A percentile compares a stretch with the other conserved stretches of the same genome.
Evolutionary conservation across 2,329 filamentous ascomycete species (phyloP).

Genomic region (Xylaria sp.): DNA sequence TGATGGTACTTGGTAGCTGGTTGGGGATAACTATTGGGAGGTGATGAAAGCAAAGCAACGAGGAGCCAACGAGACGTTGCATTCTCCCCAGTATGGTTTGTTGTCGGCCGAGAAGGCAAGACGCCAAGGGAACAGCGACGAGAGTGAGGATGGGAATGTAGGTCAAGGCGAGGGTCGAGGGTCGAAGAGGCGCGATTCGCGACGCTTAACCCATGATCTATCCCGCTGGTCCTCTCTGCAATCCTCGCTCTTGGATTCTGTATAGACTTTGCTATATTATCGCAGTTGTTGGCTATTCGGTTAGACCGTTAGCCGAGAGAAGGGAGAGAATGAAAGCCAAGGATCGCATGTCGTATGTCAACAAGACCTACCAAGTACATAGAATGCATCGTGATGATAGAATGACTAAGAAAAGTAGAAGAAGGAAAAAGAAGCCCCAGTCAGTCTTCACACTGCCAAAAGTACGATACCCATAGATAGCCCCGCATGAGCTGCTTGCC

Average conservation of each 20-base stretch:
- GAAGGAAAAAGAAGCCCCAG: not conserved
- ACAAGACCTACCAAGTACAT: not conserved
- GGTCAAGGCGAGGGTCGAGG: too few relatives aligned
- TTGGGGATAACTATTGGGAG: not conserved
- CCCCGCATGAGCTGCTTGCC: conserved; percentile 24
- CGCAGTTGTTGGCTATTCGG: not conserved
- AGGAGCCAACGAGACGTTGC: conserved; percentile 23
- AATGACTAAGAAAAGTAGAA: not conserved
- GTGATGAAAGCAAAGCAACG: conserved; percentile 10
- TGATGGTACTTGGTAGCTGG: not conserved
- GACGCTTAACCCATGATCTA: conserved; percentile 34
- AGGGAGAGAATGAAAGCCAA: not conserved
- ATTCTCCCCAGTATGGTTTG: conserved; percentile 16
- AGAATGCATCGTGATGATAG: not conserved
- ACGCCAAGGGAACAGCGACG: not conserved
- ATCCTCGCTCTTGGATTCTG: not conserved
- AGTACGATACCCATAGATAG: not conserved
- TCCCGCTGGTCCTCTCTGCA: not conserved
- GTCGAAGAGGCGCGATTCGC: conserved; percentile 5
- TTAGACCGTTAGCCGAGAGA: not conserved
- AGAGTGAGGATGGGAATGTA: not conserved
- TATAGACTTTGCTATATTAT: conserved; percentile 1
- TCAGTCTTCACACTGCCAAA: not conserved
- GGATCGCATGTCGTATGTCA: not conserved
- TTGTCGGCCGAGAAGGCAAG: not conserved